Base-by-base conservation (phyloP, 441 rosid species). In the Gossypium gossypioides region DNA sequence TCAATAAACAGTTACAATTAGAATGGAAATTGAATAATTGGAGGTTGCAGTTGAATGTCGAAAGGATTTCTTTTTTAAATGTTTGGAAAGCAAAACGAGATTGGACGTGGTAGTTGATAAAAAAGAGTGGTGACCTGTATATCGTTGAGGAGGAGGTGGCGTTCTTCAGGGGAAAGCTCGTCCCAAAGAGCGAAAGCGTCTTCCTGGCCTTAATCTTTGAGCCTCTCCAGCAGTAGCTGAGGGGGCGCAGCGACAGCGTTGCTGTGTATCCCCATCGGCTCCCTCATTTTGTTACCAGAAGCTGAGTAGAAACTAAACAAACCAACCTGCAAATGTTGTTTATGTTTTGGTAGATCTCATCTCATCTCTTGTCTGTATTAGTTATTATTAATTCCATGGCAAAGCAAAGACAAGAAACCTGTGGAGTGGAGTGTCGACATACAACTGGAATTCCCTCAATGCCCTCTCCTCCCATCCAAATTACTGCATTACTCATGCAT, bases 111-210 rank as follows among this genome's bases (percentile, higher is more conserved):
- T 3, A 3, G 50, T 4, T 18, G 4, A 21, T 3, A 66, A 15
- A 34, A 52, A 18, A 52, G 12, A 18, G 9, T 32, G 25, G 4
- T 27, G 21, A 95, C 99, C 97, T 91, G 89, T 62, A 95, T 84
- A 51, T 91, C 98, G 63, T 67, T 81, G 78, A 95, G 85, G 72
- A 95, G 96, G 19, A 80, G 80, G 21, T 87, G 86, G 51, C 97
- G 89, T 55, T 92, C 93, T 27, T 82, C 86, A 15, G 83, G 78
- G 18, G 97, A 84, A 69, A 95, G 96, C 77, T 92, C 96, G 18
- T 91, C 92, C 99, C 97, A 95, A 72, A 86, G 91, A 21, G 95
- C 79, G 59, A 92, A 89, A 73, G 76, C 92, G 64, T 85, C 95
- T 78, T 95, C 37, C 37, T 58, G 37, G 18, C 40, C 63, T 9